A percentile compares a stretch with the other conserved stretches of the same genome.
phyloP scores from a whole-genome alignment of 352 stramenopile genomes.

The Aphanomyces stellatus region DNA sequence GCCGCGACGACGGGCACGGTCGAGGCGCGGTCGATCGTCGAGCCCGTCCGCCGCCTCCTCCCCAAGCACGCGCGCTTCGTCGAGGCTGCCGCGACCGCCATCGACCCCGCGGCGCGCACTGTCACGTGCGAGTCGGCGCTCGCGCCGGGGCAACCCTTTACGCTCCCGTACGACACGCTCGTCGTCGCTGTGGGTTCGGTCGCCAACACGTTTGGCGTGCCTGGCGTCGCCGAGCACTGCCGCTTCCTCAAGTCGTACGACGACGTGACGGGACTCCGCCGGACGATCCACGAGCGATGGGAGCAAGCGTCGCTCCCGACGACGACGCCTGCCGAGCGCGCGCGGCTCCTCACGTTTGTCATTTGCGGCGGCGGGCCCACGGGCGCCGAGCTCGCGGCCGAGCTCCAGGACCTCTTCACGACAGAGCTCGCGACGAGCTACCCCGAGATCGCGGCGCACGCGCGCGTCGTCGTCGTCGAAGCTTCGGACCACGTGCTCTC shows the following conservation, averaged over 20 bases:
- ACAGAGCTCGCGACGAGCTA: constrained; percentile 10
- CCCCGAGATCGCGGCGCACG: background rate
- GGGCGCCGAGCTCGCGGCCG: constrained; percentile 15
- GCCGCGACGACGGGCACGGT: constrained; percentile 6
- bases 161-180: constrained; percentile 14
- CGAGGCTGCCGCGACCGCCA: background rate
- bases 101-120: background rate
- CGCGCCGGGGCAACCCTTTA: background rate
- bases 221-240: constrained; percentile 14
- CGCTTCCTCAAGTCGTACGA: constrained; percentile 18
- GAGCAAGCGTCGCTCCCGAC: constrained; percentile 14
- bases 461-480: constrained; percentile 4
- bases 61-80: constrained; percentile 5
- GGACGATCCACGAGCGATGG: constrained; percentile 4
- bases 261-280: background rate
- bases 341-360: constrained; percentile 4
- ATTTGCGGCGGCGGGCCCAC: constrained; percentile 15
- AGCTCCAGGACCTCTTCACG: constrained; percentile 13
- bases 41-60: constrained; percentile 10
- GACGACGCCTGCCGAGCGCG: background rate
- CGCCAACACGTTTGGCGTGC: constrained; percentile 13
- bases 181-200: constrained; percentile 19
- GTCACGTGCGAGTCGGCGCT: constrained; percentile 15
- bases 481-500: background rate
- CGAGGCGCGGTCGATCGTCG: constrained; percentile 15